Percentiles rank a stretch among this genome's conserved stretches.
Conservation (phyloP, 371 early-diverging fungal genomes). For the Syncephalis fuscata region DNA sequence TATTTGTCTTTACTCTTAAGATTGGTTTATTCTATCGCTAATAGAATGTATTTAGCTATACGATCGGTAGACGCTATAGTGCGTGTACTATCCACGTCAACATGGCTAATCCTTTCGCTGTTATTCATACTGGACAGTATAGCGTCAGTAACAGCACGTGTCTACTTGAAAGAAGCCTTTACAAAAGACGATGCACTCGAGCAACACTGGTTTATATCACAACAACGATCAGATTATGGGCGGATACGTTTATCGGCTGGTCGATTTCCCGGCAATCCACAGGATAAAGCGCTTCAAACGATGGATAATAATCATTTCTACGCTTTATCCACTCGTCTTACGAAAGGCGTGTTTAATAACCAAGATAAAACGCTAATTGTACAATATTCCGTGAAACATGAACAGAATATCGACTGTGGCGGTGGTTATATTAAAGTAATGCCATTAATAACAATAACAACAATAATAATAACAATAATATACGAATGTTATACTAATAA, state of each 20-base stretch:
- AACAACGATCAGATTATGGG: slow-evolving; percentile 55
- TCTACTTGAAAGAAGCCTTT: slow-evolving; percentile 81
- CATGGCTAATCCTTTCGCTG: too few species aligned
- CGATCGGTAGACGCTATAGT: too few species aligned
- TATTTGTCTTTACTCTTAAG: too few species aligned
- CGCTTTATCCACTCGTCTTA: slow-evolving; percentile 56
- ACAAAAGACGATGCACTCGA: slow-evolving; percentile 28
- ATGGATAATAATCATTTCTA: slow-evolving; percentile 76
- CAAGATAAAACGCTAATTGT: slow-evolving; percentile 56
- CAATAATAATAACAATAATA: too few species aligned
- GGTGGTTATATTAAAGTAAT: slow-evolving; percentile 90
- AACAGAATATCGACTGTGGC: slow-evolving; percentile 86
- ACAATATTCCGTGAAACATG: slow-evolving; percentile 93
- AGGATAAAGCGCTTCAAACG: slow-evolving; percentile 57
- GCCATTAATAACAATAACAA: not conserved
- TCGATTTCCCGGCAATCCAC: slow-evolving; percentile 60
- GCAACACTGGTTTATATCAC: slow-evolving; percentile 60
- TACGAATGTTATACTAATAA: too few species aligned
- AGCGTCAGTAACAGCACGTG: slow-evolving; percentile 45
- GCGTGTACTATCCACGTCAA: too few species aligned
- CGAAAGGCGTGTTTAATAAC: slow-evolving; percentile 50
- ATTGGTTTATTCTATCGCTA: too few species aligned
- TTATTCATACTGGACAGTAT: slow-evolving; percentile 7
- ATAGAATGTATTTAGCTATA: too few species aligned
- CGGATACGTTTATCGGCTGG: slow-evolving; percentile 54